Conservation (phyloP, 2,329 filamentous ascomycete species). For the Cytospora piceicola region DNA sequence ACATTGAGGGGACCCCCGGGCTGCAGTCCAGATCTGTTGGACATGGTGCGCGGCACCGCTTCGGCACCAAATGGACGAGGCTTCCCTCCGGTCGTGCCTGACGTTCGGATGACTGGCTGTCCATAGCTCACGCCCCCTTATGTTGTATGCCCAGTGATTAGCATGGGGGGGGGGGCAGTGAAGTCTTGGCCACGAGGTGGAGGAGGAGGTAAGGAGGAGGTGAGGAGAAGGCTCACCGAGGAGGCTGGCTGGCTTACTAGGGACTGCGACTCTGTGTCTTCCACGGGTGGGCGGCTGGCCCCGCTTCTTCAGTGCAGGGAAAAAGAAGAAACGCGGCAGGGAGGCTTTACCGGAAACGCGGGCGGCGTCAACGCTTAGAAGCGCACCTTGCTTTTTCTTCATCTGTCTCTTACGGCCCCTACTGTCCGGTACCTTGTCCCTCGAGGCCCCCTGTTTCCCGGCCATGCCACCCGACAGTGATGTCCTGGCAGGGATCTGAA, state of each 20-base stretch:
- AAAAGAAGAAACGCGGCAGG: background rate
- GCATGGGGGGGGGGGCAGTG: background rate
- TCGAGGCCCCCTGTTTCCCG: background rate
- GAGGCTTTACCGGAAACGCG: conserved; percentile 11
- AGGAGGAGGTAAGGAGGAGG: background rate
- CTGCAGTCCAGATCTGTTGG: conserved; percentile 25
- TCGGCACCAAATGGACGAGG: conserved; percentile 1
- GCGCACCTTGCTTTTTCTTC: background rate
- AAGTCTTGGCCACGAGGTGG: background rate
- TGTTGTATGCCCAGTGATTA: background rate
- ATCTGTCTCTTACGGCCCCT: background rate
- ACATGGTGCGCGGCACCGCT: conserved; percentile 19
- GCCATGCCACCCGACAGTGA: background rate
- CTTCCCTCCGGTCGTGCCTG: conserved; percentile 5
- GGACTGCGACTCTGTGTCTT: background rate
- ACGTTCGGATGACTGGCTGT: background rate
- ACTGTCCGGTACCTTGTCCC: background rate
- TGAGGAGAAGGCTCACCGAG: conserved; percentile 4
- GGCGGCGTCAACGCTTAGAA: background rate
- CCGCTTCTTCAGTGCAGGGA: background rate
- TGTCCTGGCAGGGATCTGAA: background rate
- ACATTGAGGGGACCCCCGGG: conserved; percentile 21
- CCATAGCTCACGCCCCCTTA: conserved; percentile 9
- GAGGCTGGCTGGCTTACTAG: background rate
- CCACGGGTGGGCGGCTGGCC: conserved; percentile 14